phyloP scores from a whole-genome alignment of 352 stramenopile genomes.

The Lagenidium sp. region DNA sequence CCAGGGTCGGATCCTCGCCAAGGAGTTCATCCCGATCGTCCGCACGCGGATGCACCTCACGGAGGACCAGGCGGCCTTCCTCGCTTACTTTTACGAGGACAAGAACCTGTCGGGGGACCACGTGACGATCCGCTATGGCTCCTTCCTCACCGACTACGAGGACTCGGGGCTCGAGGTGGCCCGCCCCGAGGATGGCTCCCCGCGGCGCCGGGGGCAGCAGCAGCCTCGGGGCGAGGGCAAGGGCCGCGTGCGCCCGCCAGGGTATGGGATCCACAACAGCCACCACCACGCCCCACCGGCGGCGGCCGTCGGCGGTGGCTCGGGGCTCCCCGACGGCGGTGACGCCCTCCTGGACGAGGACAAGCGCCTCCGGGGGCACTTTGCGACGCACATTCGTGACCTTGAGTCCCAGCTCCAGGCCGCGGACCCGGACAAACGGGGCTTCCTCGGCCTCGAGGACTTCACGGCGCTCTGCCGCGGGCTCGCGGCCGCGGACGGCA shows the following conservation, averaged over 20 bases:
- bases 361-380: constrained; percentile 32
- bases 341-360: constrained; percentile 25
- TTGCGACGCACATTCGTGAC: constrained; percentile 23
- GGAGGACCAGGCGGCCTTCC: constrained; percentile 56
- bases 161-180: constrained; percentile 41
- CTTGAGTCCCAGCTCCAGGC: constrained; percentile 29
- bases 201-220: too few species aligned
- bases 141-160: constrained; percentile 67
- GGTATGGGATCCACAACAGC: constrained; percentile 14
- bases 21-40: constrained; percentile 36
- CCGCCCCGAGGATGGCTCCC: background rate
- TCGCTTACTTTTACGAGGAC: constrained; percentile 76
- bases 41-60: constrained; percentile 34
- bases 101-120: constrained; percentile 43
- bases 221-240: constrained; percentile 13
- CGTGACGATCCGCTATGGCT: constrained; percentile 57
- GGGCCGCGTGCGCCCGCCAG: constrained; percentile 13
- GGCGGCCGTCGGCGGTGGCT: background rate
- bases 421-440: constrained; percentile 35
- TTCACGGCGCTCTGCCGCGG: constrained; percentile 34
- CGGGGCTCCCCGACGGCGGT: constrained; percentile 4
- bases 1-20: constrained; percentile 36
- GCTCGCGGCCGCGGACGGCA: constrained; percentile 18
- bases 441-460: constrained; percentile 32
- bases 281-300: constrained; percentile 1